Conservation (phyloP, 1,284 basidiomycete genomes). For the Naganishia sp. region DNA sequence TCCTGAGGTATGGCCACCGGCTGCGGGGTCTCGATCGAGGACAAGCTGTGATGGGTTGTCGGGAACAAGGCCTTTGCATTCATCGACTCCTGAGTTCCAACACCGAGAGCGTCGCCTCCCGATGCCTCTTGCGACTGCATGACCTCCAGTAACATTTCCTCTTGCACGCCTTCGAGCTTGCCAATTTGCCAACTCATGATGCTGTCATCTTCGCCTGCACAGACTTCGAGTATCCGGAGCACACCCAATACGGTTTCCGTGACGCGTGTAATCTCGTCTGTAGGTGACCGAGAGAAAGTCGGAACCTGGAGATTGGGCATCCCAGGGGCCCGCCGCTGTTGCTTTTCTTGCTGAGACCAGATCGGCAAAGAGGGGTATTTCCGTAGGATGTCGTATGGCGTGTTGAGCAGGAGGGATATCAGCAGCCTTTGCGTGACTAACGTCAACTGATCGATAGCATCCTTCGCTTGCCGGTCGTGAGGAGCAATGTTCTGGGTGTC, state of each 20-base stretch:
- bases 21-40: constrained; percentile 28
- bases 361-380: constrained; percentile 68
- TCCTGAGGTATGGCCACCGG: constrained; percentile 59
- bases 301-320: constrained; percentile 76
- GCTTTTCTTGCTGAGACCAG: constrained; percentile 62
- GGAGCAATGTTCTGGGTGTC: constrained; percentile 11
- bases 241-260: constrained; percentile 92
- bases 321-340: constrained; percentile 49
- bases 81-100: neutral
- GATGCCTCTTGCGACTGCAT: constrained; percentile 38
- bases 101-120: neutral
- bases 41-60: constrained; percentile 17
- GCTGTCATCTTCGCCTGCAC: constrained; percentile 61
- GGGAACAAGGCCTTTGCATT: constrained; percentile 16
- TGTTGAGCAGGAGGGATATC: constrained; percentile 6
- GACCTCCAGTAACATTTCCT: constrained; percentile 59
- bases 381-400: constrained; percentile 62
- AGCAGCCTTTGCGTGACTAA: constrained; percentile 7
- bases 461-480: constrained; percentile 8
- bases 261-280: constrained; percentile 80
- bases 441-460: constrained; percentile 17
- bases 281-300: constrained; percentile 88
- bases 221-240: constrained; percentile 89
- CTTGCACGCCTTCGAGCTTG: constrained; percentile 66
- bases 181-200: constrained; percentile 24